phyloP scores from a whole-genome alignment of 306 rosid genomes.

The Herpetospermum pedunculosum region DNA sequence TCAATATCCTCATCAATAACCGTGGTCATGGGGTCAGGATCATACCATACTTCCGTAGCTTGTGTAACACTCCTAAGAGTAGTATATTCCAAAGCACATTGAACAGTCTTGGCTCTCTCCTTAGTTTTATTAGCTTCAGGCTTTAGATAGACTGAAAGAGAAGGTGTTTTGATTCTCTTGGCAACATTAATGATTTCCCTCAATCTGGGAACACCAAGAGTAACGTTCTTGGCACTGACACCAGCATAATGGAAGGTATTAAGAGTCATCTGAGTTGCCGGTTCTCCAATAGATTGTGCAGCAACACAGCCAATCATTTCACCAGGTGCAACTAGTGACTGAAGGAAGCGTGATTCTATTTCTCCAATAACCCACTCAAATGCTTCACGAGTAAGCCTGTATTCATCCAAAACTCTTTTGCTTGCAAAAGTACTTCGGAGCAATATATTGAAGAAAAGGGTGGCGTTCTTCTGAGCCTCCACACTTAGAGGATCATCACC shows the following conservation, averaged over 20 bases:
- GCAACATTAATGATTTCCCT: slow-evolving; percentile 97
- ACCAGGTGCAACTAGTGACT: slow-evolving; percentile 94
- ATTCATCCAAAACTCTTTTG: slow-evolving; percentile 92
- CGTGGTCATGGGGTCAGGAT: slow-evolving; percentile 93
- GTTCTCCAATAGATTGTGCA: slow-evolving; percentile 97
- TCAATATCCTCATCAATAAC: slow-evolving; percentile 87
- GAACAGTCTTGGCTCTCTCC: slow-evolving; percentile 94
- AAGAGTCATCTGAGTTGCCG: slow-evolving; percentile 99
- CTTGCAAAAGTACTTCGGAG: slow-evolving; percentile 96
- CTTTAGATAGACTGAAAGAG: slow-evolving; percentile 75
- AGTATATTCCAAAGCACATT: slow-evolving; percentile 96
- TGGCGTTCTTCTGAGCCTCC: slow-evolving; percentile 96
- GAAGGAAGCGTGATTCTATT: slow-evolving; percentile 90
- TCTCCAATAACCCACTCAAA: slow-evolving; percentile 97
- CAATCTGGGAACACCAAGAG: slow-evolving; percentile 96
- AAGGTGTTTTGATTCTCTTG: slow-evolving; percentile 91
- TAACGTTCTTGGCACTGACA: slow-evolving; percentile 99
- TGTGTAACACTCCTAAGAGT: slow-evolving; percentile 95
- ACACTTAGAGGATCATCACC: slow-evolving; percentile 89
- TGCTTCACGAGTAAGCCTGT: slow-evolving; percentile 97
- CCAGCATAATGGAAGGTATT: slow-evolving; percentile 99
- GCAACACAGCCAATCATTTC: slow-evolving; percentile 99
- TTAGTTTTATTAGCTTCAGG: slow-evolving; percentile 79
- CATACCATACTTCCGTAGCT: slow-evolving; percentile 98
- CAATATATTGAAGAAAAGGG: slow-evolving; percentile 74